Base-by-base conservation (phyloP, 106 monocot species). In the Gastrodia elata region DNA sequence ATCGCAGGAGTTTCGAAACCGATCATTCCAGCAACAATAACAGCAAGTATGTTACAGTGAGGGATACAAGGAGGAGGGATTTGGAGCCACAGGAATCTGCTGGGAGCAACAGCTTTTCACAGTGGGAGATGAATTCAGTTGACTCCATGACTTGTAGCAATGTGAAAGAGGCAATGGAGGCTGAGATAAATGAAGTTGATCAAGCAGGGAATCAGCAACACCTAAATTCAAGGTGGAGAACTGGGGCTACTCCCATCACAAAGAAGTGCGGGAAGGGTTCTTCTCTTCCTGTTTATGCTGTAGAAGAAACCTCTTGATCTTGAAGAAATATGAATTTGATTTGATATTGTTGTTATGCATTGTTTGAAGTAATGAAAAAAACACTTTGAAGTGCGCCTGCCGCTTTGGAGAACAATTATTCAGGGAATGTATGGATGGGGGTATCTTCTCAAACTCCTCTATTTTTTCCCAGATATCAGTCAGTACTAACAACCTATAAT, bases 11-110 rank as follows among this genome's bases (percentile, higher is more conserved):
- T 68, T 68, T 38, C 14, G 76, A 71, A 26, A 61, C 33, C 8
- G 77, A 78, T 26, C 70, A 56, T 7, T 80, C 73, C 5, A 74
- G 39, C 76, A 70, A 33, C 73, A 57, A 77, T 7, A 71, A 57
- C 28, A 56, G 72, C 65, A 98, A 78, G 71, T 93, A 93, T 49
- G 86, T 90, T 3, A 80, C 95, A 0, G 84, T 88, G 59, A 78
- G 86, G 36, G 87, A 75, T 2, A 32, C 75, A 16, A 70, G 73
- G 39, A 68, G 38, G 39, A 68, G 38, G 38, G 96, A 93, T 11
- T 42, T 67, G 74, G 88, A 91, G 58, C 98, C 91, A 4, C 88
- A 93, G 56, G 98, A 99, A 56, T 99, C 98, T 0, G 93, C 93
- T 0, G 98, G 98, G 58, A 99, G 98, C 82, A 99, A 99, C 55